Evolutionary conservation across 2,329 filamentous ascomycete genomes (phyloP).

Genomic region (Paraphaeosphaeria minitans): DNA sequence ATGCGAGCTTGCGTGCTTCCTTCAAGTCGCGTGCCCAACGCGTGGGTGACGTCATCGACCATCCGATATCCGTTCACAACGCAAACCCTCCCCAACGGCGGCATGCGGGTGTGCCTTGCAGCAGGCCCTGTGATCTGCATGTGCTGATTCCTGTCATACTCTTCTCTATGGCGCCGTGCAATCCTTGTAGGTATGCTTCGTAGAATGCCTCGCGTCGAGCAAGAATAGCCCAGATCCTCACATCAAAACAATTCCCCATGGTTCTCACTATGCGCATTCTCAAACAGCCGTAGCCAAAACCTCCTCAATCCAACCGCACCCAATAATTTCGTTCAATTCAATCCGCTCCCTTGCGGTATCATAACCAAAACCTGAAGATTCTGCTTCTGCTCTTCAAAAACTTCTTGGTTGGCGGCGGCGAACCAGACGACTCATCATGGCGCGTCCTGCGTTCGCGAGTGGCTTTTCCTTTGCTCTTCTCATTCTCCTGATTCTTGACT

Average conservation of each 20-base stretch:
- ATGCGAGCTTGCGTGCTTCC: constrained; percentile 18
- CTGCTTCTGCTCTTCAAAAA: constrained; percentile 42
- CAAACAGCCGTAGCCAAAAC: constrained; percentile 1
- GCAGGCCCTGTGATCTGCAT: constrained; percentile 32
- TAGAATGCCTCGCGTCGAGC: constrained; percentile 8
- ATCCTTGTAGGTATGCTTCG: constrained; percentile 10
- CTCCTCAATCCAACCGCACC: constrained; percentile 1
- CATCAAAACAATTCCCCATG: constrained; percentile 18
- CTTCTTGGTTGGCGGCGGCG: constrained; percentile 29
- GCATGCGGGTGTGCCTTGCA: constrained; percentile 46
- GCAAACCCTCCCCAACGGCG: constrained; percentile 21
- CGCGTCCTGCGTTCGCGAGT: constrained; percentile 16
- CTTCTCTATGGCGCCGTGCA: constrained; percentile 10
- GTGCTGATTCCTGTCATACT: constrained; percentile 8
- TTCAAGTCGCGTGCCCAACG: constrained; percentile 19
- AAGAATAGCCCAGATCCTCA: constrained; percentile 19
- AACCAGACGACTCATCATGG: constrained; percentile 9
- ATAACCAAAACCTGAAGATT: constrained; percentile 47
- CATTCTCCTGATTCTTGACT: constrained; percentile 18
- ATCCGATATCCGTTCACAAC: constrained; percentile 9
- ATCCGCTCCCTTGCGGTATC: constrained; percentile 5
- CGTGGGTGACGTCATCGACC: constrained; percentile 36
- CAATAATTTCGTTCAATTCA: constrained; percentile 12
- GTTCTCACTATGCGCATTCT: background rate
- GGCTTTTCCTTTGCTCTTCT: constrained; percentile 23